Evolutionary conservation across 2,329 filamentous ascomycete genomes (phyloP).

Genomic region (Sclerotiophoma versabilis): DNA sequence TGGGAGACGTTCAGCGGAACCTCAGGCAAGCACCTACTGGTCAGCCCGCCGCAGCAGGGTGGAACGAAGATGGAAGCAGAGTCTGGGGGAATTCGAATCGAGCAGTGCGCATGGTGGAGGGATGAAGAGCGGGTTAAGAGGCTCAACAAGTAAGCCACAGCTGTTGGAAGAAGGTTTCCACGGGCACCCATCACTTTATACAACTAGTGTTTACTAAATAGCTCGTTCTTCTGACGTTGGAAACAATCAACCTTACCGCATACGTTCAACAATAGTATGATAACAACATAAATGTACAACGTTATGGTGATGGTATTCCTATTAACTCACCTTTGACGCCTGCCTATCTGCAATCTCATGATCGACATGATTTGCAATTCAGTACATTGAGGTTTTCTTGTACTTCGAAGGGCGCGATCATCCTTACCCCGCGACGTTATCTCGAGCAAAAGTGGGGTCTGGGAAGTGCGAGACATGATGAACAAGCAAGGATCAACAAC

Average conservation of each 20-base stretch:
- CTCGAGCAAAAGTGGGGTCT: conserved; percentile 12
- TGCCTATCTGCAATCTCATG: neutral
- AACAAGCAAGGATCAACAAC: neutral
- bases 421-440: conserved; percentile 21
- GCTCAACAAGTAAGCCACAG: conserved; percentile 45
- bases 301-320: conserved; percentile 9
- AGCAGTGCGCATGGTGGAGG: conserved; percentile 45
- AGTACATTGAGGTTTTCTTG: neutral
- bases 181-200: too few relatives aligned
- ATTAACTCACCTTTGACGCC: neutral
- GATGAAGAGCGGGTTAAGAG: conserved; percentile 38
- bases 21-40: conserved; percentile 26
- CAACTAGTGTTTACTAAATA: too few relatives aligned
- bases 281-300: too few relatives aligned
- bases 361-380: neutral
- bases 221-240: too few relatives aligned
- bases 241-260: too few relatives aligned
- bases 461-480: neutral
- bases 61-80: conserved; percentile 39
- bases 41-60: conserved; percentile 32
- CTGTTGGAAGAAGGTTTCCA: too few relatives aligned
- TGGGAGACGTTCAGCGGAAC: conserved; percentile 41
- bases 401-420: conserved; percentile 25
- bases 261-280: too few relatives aligned
- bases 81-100: conserved; percentile 33